Evolutionary conservation across 148 eudicot species (phyloP), one percentile per base, ranked within the genome.

Genomic region (Chenopodium quinoa): DNA sequence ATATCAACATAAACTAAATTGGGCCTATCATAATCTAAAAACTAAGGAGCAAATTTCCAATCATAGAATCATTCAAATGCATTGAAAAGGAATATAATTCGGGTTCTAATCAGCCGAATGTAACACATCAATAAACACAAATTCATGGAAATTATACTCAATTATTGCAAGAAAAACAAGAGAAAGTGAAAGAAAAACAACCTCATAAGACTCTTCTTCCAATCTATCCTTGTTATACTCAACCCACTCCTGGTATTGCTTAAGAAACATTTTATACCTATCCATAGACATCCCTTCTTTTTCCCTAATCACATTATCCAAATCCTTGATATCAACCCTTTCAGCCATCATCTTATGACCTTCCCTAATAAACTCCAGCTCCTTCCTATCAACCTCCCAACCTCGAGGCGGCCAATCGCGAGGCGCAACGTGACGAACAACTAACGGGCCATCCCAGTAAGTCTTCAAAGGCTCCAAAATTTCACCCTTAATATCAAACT

Each of bases 341-440:
- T 87, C 85, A n/a, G 84, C 78, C 89, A 81, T 83, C 90, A 92
- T 84, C 91, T 83, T 91, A 89, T 97, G 99, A 13, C 89, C 94
- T 73, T 88, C 97, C 70, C 99, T 82, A 32, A 97, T 97, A 68
- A 92, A 91, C 88, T 94, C 98, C 81, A 97, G 79, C 82, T 97
- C 99, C 83, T 85, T 80, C 87, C 84, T 88, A 76, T 94, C 92
- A 78, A 97, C 99, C 83, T 88, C 89, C 98, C 99, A 97, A 3
- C 97, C 99, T 8, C 84, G 82, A 9, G 99, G 99, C 1, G 99
- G 99, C 99, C 99, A 97, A 72, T 97, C 99, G 62, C 99, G 85
- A 0, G 99, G 99, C 11, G 99, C 91, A 72, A 97, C 94, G 6
- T 86, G 93, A 0, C 93, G 83, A 69, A 94, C 91, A 74, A 94